These are phyloP conservation scores for Protostelium mycophagum DNA, from an alignment of 78 protist species.

Conservation along the genomic window DNA sequence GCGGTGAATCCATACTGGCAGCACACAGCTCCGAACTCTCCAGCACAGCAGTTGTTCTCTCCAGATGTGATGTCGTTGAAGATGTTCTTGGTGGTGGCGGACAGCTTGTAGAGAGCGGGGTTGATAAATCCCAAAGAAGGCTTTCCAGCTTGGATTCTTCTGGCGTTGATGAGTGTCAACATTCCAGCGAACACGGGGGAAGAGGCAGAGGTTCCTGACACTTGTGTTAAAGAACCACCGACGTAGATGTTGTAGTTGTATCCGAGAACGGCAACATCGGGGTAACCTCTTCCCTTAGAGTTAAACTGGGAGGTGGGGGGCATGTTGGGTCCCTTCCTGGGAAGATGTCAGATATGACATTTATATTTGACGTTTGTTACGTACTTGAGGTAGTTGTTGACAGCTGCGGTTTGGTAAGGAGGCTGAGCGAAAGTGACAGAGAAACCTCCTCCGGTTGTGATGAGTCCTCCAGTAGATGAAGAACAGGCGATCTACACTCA, in stretches of 20 bases:
- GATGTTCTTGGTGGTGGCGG: slow-evolving; percentile 7
- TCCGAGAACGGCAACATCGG: slow-evolving; percentile 70
- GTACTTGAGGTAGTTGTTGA: slow-evolving; percentile 12
- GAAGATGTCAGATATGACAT: too few relatives aligned
- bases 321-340: not conserved
- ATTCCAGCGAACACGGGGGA: slow-evolving; percentile 56
- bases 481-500: slow-evolving; percentile 46
- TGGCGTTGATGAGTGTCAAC: slow-evolving; percentile 45
- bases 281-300: slow-evolving; percentile 71
- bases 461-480: slow-evolving; percentile 29
- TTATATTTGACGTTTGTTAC: too few relatives aligned
- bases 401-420: slow-evolving; percentile 42
- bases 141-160: slow-evolving; percentile 14
- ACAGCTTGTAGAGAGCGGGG: slow-evolving; percentile 55
- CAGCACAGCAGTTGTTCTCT: slow-evolving; percentile 21
- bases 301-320: slow-evolving; percentile 62
- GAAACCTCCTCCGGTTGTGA: slow-evolving; percentile 78
- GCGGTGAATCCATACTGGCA: slow-evolving; percentile 41
- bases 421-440: slow-evolving; percentile 33
- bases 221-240: slow-evolving; percentile 13
- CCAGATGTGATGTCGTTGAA: slow-evolving; percentile 61
- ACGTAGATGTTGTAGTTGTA: slow-evolving; percentile 22
- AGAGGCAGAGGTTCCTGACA: slow-evolving; percentile 61
- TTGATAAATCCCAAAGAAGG: slow-evolving; percentile 69
- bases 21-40: not conserved